Percentiles rank a stretch among this genome's conserved stretches.
phyloP scores from a whole-genome alignment of 306 rosid species.

The Fragaria ananassa region DNA sequence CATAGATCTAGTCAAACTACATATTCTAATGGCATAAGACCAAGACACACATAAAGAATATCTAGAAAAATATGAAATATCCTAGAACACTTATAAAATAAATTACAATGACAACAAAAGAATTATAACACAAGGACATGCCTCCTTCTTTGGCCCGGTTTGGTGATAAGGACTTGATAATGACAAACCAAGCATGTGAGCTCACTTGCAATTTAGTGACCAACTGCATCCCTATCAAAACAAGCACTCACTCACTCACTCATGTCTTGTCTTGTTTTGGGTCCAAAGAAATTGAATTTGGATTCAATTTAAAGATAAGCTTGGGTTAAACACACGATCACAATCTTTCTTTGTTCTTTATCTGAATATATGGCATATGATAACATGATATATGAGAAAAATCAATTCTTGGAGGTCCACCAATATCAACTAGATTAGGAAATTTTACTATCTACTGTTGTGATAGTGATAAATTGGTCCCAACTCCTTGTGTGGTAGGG shows the following conservation, averaged over 20 bases:
- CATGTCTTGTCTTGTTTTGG: neutral
- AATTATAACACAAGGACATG: neutral
- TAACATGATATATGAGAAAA: neutral
- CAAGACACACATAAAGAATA: too few species aligned
- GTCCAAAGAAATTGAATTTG: neutral
- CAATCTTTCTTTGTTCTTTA: neutral
- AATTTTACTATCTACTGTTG: neutral
- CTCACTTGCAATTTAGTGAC: neutral
- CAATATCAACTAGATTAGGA: slow-evolving; percentile 6
- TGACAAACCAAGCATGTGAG: neutral
- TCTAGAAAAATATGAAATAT: too few species aligned
- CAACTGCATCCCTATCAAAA: neutral
- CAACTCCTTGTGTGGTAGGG: neutral
- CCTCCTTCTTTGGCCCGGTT: neutral
- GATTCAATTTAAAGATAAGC: neutral
- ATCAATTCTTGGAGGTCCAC: neutral
- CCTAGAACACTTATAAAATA: too few species aligned
- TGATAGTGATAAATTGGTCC: slow-evolving; percentile 20
- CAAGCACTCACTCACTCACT: neutral
- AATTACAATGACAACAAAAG: too few species aligned
- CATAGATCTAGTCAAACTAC: too few species aligned
- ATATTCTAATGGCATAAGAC: too few species aligned
- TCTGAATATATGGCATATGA: neutral
- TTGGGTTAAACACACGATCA: neutral
- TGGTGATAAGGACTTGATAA: neutral